Evolutionary conservation across 2,329 filamentous ascomycete genomes (phyloP), one percentile per base, ranked within the genome.

Genomic region (Biscogniauxia mediterranea): DNA sequence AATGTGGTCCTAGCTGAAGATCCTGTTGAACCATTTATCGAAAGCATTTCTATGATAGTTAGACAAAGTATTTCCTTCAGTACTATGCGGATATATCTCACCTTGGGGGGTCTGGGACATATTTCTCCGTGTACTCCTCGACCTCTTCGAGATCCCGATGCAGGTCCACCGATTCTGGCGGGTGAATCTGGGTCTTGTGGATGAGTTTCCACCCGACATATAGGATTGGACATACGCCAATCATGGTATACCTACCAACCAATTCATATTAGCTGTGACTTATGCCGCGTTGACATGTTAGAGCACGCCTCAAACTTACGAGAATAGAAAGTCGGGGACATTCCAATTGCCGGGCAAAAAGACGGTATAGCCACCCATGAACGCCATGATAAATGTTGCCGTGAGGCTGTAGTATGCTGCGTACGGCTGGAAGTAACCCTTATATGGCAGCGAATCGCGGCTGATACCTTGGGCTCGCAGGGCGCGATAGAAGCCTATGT

Each of bases 301-400:
- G 17, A 11, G 1, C 6, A 17, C 2, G 17, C 17, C 6, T 11
- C 6, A 11, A 20, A 78, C 82, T 78, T 68, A 86, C 75, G 87
- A 89, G 74, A 92, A 92, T 26, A 94, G 74, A 72, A 94, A 95
- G 6, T 84, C 86, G 6, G 88, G 82, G 0, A 89, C 71, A 61
- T 85, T 81, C 91, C 89, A 94, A 4, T 82, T 81, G 0, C 83
- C 79, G 0, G 89, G 87, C 53, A 93, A 73, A 69, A 94, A 95
- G 1, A 93, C 89, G 0, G 87, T 83, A 64, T 93, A 94, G 0
- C 91, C 91, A 8, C 89, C 86, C 1, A 93, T 86, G 67, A 93
- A 86, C 0, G 87, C 84, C 87, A 94, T 93, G 64, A 90, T 74
- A 55, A 85, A 83, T 1, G 87, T 90, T 25, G 83, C 85, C 0